A percentile compares a stretch with the other conserved stretches of the same genome.
Conservation (phyloP, 1,284 basidiomycete species). For the Tranzscheliella williamsii region DNA sequence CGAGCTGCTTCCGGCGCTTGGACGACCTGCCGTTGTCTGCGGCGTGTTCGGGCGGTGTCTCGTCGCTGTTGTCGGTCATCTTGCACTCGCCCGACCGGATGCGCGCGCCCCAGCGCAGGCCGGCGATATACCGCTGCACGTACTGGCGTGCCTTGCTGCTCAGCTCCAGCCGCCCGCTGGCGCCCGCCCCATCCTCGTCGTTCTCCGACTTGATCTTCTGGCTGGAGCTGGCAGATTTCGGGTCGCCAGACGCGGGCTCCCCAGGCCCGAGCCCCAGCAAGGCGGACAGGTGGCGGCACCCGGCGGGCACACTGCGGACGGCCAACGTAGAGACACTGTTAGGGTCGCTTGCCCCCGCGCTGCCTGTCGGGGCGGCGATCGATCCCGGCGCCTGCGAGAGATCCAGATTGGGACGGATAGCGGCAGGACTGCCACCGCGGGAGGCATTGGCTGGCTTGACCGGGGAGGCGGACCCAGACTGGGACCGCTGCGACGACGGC, state of each 20-base stretch:
- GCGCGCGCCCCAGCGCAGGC: slow-evolving; percentile 46
- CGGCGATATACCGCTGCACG: slow-evolving; percentile 45
- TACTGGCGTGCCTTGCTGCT: slow-evolving; percentile 17
- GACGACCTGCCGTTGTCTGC: slow-evolving; percentile 16
- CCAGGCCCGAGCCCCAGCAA: slow-evolving; percentile 11
- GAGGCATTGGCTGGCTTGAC: slow-evolving; percentile 21
- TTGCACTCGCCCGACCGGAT: slow-evolving; percentile 43
- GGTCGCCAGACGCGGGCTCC: neutral
- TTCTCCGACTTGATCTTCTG: slow-evolving; percentile 33
- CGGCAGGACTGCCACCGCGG: slow-evolving; percentile 18
- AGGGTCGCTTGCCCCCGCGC: neutral
- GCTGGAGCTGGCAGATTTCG: neutral
- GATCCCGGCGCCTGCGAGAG: neutral
- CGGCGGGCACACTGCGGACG: slow-evolving; percentile 21
- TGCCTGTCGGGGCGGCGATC: neutral
- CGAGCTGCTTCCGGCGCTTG: slow-evolving; percentile 29
- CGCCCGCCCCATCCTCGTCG: slow-evolving; percentile 3
- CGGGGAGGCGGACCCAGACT: slow-evolving; percentile 19
- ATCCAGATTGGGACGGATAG: neutral
- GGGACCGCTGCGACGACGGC: slow-evolving; percentile 17
- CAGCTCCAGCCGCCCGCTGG: neutral
- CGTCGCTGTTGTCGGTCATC: slow-evolving; percentile 34
- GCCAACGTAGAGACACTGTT: neutral
- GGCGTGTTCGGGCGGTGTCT: slow-evolving; percentile 25
- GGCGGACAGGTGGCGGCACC: slow-evolving; percentile 21